phyloP scores from a whole-genome alignment of 345 rosid species.

The Cardamine resedifolia region DNA sequence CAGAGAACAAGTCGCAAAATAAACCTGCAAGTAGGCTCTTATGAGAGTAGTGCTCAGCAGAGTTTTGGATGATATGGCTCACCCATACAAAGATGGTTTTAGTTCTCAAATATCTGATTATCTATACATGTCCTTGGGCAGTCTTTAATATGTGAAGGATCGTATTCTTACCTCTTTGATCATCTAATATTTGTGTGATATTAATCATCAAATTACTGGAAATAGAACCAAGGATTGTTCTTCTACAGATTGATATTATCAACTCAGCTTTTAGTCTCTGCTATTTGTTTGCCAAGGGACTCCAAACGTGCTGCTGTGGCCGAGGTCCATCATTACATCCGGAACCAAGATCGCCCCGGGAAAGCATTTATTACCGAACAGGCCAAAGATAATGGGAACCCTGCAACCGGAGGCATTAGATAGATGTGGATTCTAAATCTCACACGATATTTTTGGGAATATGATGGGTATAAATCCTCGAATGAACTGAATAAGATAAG shows the following conservation, averaged over 20 bases:
- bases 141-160: background rate
- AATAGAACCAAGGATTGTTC: too few species aligned
- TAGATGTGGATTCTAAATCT: too few species aligned
- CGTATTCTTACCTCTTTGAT: too few species aligned
- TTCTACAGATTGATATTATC: too few species aligned
- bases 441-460: too few species aligned
- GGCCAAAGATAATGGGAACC: too few species aligned
- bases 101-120: background rate
- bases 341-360: background rate
- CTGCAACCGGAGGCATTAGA: too few species aligned
- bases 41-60: background rate
- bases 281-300: background rate
- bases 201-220: background rate
- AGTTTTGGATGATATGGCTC: background rate
- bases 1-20: background rate
- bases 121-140: background rate
- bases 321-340: background rate
- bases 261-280: background rate
- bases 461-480: too few species aligned
- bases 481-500: too few species aligned
- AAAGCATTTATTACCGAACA: background rate
- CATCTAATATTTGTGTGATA: too few species aligned
- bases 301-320: background rate
- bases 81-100: background rate
- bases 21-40: conserved; percentile 2